These are phyloP conservation scores for Aspergillus pseudotamarii DNA, from an alignment of 2,329 filamentous ascomycete species.

Conservation along the genomic window DNA sequence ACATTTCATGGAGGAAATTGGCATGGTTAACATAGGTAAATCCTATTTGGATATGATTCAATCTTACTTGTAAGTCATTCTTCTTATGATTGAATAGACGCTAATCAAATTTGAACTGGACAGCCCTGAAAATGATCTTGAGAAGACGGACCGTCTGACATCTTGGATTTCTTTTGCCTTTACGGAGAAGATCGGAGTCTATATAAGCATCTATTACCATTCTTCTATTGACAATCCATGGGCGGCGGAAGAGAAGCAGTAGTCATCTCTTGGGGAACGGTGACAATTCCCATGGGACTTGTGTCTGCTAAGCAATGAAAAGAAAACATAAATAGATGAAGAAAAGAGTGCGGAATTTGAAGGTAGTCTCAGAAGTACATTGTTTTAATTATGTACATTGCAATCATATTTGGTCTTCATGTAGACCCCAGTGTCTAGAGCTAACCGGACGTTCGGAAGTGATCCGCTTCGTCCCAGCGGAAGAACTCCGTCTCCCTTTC, in stretches of 20 bases:
- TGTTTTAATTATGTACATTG: background rate
- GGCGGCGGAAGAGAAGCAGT: background rate
- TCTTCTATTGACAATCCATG: slow-evolving; percentile 9
- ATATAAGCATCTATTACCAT: slow-evolving; percentile 24
- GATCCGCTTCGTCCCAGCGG: background rate
- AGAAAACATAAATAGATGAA: too few species aligned
- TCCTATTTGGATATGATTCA: background rate
- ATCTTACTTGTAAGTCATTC: background rate
- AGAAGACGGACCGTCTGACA: slow-evolving; percentile 1
- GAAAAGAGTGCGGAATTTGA: background rate
- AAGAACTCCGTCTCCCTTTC: background rate
- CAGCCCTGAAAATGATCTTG: slow-evolving; percentile 2
- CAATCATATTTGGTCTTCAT: background rate
- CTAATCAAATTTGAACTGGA: background rate
- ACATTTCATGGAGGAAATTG: background rate
- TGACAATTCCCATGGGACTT: background rate
- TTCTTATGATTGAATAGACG: background rate
- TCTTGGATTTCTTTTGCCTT: slow-evolving; percentile 24
- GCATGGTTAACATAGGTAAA: background rate
- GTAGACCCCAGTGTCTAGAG: background rate
- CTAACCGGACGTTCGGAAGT: background rate
- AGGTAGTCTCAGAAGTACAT: background rate
- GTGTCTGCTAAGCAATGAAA: background rate
- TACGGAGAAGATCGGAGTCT: slow-evolving; percentile 19
- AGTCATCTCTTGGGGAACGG: background rate